Evolutionary conservation across 148 eudicot species (phyloP).

Genomic region (Fagopyrum homotropicum): DNA sequence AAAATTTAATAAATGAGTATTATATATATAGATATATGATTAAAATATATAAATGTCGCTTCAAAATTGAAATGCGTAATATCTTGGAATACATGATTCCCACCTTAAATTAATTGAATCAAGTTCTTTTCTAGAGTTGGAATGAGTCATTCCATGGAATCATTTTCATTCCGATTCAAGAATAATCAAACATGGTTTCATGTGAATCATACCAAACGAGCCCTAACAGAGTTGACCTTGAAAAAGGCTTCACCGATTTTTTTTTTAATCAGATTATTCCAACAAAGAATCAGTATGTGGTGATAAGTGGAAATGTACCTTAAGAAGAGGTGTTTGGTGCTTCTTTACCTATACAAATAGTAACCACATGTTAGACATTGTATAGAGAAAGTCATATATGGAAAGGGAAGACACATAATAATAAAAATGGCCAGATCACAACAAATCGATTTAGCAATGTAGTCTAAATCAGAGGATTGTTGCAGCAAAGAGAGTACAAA

Average conservation of each 20-base stretch:
- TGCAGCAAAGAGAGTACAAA: neutral
- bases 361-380: neutral
- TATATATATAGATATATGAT: no score
- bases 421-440: neutral
- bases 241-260: neutral
- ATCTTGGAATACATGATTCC: no score
- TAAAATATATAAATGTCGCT: no score
- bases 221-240: neutral
- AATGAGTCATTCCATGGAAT: no score
- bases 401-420: neutral
- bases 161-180: no score
- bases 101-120: no score
- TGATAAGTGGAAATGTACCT: constrained; percentile 24
- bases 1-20: no score
- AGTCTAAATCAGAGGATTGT: neutral
- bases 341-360: constrained; percentile 40
- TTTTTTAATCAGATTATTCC: neutral
- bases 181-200: no score
- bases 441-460: neutral
- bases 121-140: no score
- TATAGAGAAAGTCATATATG: constrained; percentile 10
- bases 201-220: no score
- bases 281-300: neutral
- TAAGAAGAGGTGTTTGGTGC: constrained; percentile 45
- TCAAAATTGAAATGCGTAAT: no score